Percentiles rank a stretch among this genome's conserved stretches.
phyloP scores from a whole-genome alignment of 2,329 filamentous ascomycete genomes.

The Ophiostoma montium region DNA sequence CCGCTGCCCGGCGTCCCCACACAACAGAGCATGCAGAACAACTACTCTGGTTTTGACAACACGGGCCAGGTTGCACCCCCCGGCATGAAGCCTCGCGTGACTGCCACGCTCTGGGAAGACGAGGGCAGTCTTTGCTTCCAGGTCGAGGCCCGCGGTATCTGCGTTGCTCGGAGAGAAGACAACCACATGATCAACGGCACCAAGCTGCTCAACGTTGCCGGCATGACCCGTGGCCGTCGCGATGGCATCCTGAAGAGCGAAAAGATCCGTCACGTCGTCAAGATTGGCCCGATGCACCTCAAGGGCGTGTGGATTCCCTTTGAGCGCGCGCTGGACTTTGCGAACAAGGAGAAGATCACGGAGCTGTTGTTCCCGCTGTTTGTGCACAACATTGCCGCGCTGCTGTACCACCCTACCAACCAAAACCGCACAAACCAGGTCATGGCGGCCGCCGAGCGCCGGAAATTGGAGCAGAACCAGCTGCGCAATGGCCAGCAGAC shows the following conservation, averaged over 20 bases:
- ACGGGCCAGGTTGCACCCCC: constrained; percentile 88
- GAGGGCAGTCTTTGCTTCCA: constrained; percentile 97
- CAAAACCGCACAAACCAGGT: constrained; percentile 69
- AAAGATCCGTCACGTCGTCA: constrained; percentile 91
- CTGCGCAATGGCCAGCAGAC: constrained; percentile 46
- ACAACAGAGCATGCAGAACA: constrained; percentile 31
- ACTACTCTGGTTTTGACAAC: constrained; percentile 53
- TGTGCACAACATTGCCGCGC: constrained; percentile 88
- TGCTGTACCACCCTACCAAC: constrained; percentile 89
- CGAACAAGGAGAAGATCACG: constrained; percentile 99
- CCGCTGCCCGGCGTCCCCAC: constrained; percentile 49
- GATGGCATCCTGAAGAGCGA: constrained; percentile 97
- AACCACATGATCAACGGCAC: constrained; percentile 99
- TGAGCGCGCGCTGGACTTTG: constrained; percentile 92
- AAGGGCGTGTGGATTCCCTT: constrained; percentile 99
- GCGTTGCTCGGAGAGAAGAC: constrained; percentile 87
- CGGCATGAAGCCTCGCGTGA: constrained; percentile 92
- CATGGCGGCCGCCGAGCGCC: constrained; percentile 70
- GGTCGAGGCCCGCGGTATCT: constrained; percentile 90
- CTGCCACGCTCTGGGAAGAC: constrained; percentile 94
- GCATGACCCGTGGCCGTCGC: constrained; percentile 90
- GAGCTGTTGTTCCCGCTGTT: constrained; percentile 91
- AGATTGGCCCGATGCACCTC: constrained; percentile 97
- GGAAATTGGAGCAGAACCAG: constrained; percentile 59
- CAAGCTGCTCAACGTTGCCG: constrained; percentile 89